These are phyloP conservation scores for Nakaseomyces glabratus DNA, from an alignment of 1,139 yeast genomes.

Conservation along the genomic window DNA sequence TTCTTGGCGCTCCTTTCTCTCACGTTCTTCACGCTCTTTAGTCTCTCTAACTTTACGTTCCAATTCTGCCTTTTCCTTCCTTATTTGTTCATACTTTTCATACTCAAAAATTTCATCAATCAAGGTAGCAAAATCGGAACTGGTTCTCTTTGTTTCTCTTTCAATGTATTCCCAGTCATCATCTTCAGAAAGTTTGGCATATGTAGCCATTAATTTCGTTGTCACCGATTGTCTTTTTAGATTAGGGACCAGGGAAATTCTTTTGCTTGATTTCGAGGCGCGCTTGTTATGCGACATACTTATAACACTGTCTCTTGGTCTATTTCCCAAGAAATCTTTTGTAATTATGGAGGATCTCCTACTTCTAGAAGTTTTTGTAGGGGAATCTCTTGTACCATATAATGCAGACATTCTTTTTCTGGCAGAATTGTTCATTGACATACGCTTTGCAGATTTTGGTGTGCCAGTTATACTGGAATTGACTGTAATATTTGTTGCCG, in stretches of 20 bases:
- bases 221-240: constrained; percentile 57
- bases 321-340: constrained; percentile 27
- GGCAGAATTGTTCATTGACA: constrained; percentile 11
- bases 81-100: constrained; percentile 37
- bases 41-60: constrained; percentile 35
- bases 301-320: constrained; percentile 27
- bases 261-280: constrained; percentile 29
- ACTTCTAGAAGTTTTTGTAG: constrained; percentile 26
- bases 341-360: constrained; percentile 22
- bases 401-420: constrained; percentile 21
- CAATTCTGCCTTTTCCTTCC: constrained; percentile 43
- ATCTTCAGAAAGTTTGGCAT: constrained; percentile 56
- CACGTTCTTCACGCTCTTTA: constrained; percentile 11
- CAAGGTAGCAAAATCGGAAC: constrained; percentile 66
- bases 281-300: constrained; percentile 16
- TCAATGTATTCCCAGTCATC: constrained; percentile 65
- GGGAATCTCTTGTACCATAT: constrained; percentile 21
- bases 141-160: constrained; percentile 64
- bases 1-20: constrained; percentile 11
- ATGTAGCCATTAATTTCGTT: constrained; percentile 52
- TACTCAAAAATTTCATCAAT: constrained; percentile 62
- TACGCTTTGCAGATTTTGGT: constrained; percentile 15
- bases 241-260: constrained; percentile 33
- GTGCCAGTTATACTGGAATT: constrained; percentile 18
- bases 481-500: constrained; percentile 14